phyloP scores from a whole-genome alignment of 192 early-diverging fungal genomes.

The Linnemannia hyalina region DNA sequence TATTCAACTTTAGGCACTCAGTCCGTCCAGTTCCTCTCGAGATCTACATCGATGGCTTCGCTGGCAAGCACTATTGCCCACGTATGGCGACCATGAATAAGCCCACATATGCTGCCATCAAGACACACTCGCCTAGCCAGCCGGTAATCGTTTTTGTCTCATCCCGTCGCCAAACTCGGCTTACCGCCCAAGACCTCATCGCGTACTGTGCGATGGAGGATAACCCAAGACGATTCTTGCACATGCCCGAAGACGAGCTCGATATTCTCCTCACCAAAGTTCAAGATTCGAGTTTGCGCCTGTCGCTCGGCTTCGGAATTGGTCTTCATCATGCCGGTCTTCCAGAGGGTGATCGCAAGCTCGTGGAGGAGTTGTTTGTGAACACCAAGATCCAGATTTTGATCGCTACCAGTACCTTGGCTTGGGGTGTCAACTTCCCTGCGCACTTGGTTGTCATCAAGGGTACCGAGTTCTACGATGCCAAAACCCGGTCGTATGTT shows the following conservation, averaged over 20 bases:
- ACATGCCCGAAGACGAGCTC: conserved; percentile 86
- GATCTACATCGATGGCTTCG: conserved; percentile 97
- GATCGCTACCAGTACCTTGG: conserved; percentile 94
- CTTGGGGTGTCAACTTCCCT: conserved; percentile 98
- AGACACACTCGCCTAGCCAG: conserved; percentile 92
- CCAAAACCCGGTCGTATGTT: conserved; percentile 89
- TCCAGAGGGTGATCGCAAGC: conserved; percentile 84
- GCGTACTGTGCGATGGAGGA: conserved; percentile 93
- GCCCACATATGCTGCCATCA: conserved; percentile 94
- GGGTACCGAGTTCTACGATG: conserved; percentile 98
- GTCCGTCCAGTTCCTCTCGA: conserved; percentile 98
- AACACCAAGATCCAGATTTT: conserved; percentile 97
- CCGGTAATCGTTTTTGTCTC: conserved; percentile 99
- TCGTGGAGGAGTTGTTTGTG: conserved; percentile 95
- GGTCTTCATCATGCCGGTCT: conserved; percentile 98
- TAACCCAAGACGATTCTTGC: conserved; percentile 90
- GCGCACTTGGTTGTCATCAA: conserved; percentile 98
- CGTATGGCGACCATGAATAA: conserved; percentile 99
- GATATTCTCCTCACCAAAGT: conserved; percentile 79
- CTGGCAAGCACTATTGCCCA: conserved; percentile 97
- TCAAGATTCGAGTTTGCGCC: conserved; percentile 83
- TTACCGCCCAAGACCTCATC: conserved; percentile 97
- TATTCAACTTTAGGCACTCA: conserved; percentile 98
- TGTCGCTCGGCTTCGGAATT: conserved; percentile 93
- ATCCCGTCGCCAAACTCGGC: conserved; percentile 94